Percentiles rank a stretch among this genome's conserved stretches.
phyloP scores from a whole-genome alignment of 2,329 filamentous ascomycete species.

The Xylaria digitata region DNA sequence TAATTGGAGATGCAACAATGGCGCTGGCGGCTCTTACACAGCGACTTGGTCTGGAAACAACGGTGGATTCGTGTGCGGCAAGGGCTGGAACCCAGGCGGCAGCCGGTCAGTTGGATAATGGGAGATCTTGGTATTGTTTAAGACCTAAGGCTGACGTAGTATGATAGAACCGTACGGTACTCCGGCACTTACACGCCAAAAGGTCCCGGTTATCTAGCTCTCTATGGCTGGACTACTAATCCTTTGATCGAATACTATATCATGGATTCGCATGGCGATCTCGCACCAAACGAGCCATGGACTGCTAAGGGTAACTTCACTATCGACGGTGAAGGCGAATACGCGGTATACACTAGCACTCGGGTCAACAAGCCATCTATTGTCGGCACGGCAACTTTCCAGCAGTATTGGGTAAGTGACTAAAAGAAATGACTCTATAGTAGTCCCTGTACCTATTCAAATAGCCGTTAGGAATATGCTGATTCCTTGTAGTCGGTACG shows the following conservation, averaged over 20 bases:
- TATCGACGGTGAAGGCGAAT: constrained; percentile 61
- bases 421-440: not conserved
- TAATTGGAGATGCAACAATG: constrained; percentile 56
- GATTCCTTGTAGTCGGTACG: constrained; percentile 53
- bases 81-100: constrained; percentile 67
- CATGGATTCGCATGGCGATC: constrained; percentile 63
- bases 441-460: not conserved
- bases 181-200: constrained; percentile 53
- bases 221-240: constrained; percentile 64
- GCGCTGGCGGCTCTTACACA: constrained; percentile 55
- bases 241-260: constrained; percentile 66
- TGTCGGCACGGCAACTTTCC: constrained; percentile 64
- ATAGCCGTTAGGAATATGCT: not conserved
- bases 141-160: constrained; percentile 8
- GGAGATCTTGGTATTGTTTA: not conserved
- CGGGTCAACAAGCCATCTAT: constrained; percentile 65
- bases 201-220: constrained; percentile 60
- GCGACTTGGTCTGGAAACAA: constrained; percentile 58
- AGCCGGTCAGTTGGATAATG: constrained; percentile 53
- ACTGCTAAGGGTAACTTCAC: constrained; percentile 62
- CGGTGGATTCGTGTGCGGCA: constrained; percentile 68
- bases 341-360: constrained; percentile 62
- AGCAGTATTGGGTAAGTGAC: constrained; percentile 59
- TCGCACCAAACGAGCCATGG: constrained; percentile 60
- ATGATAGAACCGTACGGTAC: constrained; percentile 51